These are phyloP conservation scores for Conringia planisiliqua DNA, from an alignment of 345 rosid species.

Conservation along the genomic window DNA sequence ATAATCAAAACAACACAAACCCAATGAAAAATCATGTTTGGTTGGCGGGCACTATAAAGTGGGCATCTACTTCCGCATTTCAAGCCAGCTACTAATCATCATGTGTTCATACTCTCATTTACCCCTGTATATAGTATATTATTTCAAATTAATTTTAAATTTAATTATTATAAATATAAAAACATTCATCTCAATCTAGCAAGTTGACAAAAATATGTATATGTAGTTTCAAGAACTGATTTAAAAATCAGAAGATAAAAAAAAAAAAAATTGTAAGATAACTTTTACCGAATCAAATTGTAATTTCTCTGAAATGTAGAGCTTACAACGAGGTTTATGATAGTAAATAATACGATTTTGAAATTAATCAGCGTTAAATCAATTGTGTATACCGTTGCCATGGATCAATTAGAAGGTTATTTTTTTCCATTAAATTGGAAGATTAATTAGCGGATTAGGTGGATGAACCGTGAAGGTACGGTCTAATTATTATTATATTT, in stretches of 20 bases:
- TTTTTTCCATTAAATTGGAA: neutral
- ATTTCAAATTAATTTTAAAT: neutral
- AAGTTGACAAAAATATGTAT: too few species aligned
- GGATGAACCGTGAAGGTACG: slow-evolving; percentile 17
- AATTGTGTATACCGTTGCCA: neutral
- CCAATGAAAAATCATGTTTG: slow-evolving; percentile 27
- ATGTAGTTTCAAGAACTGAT: neutral
- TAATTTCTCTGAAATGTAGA: neutral
- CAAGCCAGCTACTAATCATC: slow-evolving; percentile 33
- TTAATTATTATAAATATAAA: too few species aligned
- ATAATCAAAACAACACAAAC: slow-evolving; percentile 7
- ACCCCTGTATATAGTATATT: neutral
- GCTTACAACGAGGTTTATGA: neutral
- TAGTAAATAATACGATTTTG: neutral
- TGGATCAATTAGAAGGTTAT: neutral
- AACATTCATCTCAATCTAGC: too few species aligned
- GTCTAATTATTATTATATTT: neutral
- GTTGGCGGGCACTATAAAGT: slow-evolving; percentile 34
- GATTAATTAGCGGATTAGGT: slow-evolving; percentile 28
- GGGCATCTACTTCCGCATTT: slow-evolving; percentile 34
- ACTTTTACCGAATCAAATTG: neutral
- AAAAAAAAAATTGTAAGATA: neutral
- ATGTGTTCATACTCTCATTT: slow-evolving; percentile 25
- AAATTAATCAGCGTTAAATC: neutral
- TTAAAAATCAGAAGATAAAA: neutral